phyloP scores from a whole-genome alignment of 768 basidiomycete species.

The Lentinula raphanica region DNA sequence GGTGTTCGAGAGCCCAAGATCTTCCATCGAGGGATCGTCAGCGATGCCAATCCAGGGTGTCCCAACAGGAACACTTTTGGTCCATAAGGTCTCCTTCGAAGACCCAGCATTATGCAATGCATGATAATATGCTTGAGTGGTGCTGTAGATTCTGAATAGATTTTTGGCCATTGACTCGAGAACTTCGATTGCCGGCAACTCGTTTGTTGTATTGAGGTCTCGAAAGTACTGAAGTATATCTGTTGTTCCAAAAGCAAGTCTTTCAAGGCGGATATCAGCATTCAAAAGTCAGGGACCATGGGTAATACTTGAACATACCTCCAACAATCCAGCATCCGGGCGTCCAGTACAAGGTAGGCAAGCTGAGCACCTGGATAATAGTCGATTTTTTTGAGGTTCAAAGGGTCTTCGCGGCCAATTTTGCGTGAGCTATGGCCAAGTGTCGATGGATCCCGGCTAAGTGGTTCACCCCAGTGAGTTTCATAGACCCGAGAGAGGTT shows the following conservation, averaged over 20 bases:
- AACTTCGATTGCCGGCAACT: conserved; percentile 17
- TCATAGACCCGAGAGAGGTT: conserved; percentile 23
- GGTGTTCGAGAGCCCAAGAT: background rate
- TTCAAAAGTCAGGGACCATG: background rate
- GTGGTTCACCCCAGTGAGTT: conserved; percentile 23
- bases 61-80: background rate
- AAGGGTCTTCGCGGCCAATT: conserved; percentile 21
- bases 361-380: conserved; percentile 22
- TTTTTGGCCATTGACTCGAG: conserved; percentile 11
- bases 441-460: conserved; percentile 21
- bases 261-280: background rate
- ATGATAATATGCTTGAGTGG: background rate
- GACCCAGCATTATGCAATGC: background rate
- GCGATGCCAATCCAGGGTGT: background rate
- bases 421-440: conserved; percentile 25
- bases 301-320: conserved; percentile 15
- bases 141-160: conserved; percentile 7
- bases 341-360: conserved; percentile 20
- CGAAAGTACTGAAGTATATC: conserved; percentile 17
- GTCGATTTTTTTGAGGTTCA: conserved; percentile 29
- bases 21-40: background rate
- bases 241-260: background rate
- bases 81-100: background rate
- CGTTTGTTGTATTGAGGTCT: conserved; percentile 5
- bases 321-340: conserved; percentile 30